Percentiles rank a stretch among this genome's conserved stretches.
Evolutionary conservation across 306 rosid species (phyloP).

Genomic region (Elaeagnus macrophylla): DNA sequence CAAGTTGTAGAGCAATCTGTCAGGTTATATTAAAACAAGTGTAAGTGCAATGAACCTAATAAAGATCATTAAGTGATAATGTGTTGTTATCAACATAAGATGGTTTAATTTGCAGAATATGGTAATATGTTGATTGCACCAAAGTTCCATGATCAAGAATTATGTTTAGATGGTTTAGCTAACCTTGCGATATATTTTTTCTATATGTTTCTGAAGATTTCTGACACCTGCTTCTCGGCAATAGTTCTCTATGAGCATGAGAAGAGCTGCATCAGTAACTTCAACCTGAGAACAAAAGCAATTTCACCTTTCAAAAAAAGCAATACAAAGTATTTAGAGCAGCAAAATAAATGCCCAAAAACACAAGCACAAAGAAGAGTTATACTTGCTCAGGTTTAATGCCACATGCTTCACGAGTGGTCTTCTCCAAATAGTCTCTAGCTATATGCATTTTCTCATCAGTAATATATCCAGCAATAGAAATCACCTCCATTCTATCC

Average conservation of each 20-base stretch:
- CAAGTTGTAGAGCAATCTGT: conserved; percentile 90
- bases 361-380: conserved; percentile 11
- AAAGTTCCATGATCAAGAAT: conserved; percentile 9
- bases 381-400: conserved; percentile 72
- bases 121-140: neutral
- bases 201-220: conserved; percentile 93
- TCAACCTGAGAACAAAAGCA: conserved; percentile 50
- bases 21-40: conserved; percentile 26
- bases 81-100: neutral
- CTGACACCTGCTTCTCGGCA: conserved; percentile 91
- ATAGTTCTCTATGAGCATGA: conserved; percentile 73
- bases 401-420: conserved; percentile 91
- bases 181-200: conserved; percentile 93
- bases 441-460: conserved; percentile 99
- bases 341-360: neutral
- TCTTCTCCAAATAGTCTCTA: conserved; percentile 90
- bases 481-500: conserved; percentile 94
- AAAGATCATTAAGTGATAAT: no score
- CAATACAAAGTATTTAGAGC: neutral
- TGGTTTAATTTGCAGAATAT: neutral
- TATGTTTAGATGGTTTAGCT: conserved; percentile 10
- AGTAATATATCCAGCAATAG: conserved; percentile 91
- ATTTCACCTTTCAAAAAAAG: neutral
- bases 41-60: conserved; percentile 4
- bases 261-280: conserved; percentile 80